phyloP scores from a whole-genome alignment of 139 green algal species.

The Chlamydomonas sp. region DNA sequence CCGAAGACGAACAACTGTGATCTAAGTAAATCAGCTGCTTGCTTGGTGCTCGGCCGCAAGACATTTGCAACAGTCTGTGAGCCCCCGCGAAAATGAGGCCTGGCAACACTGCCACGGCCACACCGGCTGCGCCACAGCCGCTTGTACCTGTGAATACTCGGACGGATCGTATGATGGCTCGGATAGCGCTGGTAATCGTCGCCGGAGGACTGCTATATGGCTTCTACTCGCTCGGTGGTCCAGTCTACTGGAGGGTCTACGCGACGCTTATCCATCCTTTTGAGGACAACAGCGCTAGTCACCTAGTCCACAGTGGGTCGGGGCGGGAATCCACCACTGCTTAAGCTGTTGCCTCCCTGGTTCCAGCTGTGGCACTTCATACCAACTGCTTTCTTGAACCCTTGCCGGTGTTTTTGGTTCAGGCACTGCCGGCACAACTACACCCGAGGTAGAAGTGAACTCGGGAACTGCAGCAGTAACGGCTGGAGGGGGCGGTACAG shows the following conservation, averaged over 20 bases:
- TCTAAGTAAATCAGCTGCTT: no score
- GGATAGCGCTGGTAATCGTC: slow-evolving; percentile 45
- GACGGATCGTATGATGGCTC: slow-evolving; percentile 51
- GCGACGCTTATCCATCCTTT: slow-evolving; percentile 55
- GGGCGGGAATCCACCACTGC: background rate
- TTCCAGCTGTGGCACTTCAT: no score
- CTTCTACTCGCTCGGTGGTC: slow-evolving; percentile 29
- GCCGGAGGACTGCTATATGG: slow-evolving; percentile 35
- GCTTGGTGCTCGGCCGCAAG: no score
- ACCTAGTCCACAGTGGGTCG: background rate
- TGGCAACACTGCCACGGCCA: background rate
- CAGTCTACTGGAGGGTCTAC: slow-evolving; percentile 56
- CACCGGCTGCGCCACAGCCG: background rate
- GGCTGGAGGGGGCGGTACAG: background rate
- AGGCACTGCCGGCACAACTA: no score
- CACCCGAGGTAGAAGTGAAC: no score
- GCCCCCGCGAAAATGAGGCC: no score
- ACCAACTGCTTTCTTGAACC: no score
- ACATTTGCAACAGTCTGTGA: background rate
- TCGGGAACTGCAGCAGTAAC: background rate
- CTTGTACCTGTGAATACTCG: slow-evolving; percentile 16
- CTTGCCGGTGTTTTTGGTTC: no score
- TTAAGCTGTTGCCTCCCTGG: no score
- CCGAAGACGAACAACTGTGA: no score
- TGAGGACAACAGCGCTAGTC: slow-evolving; percentile 5